These are phyloP conservation scores for Apophysomyces sp. DNA, from an alignment of 371 early-diverging fungal genomes.

Conservation along the genomic window DNA sequence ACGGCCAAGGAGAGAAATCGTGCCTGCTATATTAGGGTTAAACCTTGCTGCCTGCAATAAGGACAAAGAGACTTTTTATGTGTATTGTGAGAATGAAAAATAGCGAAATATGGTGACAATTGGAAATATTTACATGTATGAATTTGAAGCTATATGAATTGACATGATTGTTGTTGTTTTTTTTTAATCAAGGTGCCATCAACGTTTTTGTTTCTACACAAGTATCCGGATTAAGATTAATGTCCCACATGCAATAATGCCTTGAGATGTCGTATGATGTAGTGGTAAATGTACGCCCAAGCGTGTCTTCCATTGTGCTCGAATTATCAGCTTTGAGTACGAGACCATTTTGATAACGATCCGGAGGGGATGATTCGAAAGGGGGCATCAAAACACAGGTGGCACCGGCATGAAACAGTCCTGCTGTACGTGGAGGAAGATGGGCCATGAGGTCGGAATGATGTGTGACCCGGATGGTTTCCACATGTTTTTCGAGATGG, in stretches of 20 bases:
- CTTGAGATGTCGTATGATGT: not conserved
- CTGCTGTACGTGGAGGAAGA: constrained; percentile 37
- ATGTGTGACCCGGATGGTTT: constrained; percentile 35
- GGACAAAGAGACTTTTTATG: not conserved
- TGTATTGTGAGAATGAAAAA: not conserved
- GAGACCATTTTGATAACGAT: not conserved
- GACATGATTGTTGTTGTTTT: not conserved
- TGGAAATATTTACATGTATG: not conserved
- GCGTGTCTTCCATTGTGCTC: not conserved
- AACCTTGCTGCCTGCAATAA: not conserved
- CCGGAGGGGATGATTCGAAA: not conserved
- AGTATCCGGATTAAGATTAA: not conserved
- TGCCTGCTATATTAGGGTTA: not conserved
- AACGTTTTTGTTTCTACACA: not conserved
- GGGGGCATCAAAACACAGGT: constrained; percentile 18
- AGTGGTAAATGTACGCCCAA: not conserved
- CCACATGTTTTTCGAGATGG: constrained; percentile 18
- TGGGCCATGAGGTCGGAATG: constrained; percentile 27
- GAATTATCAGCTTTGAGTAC: not conserved
- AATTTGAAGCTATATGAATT: not conserved
- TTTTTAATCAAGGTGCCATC: not conserved
- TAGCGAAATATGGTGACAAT: not conserved
- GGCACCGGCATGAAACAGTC: constrained; percentile 30
- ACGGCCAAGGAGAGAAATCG: not conserved
- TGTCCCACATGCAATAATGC: not conserved